Evolutionary conservation across 2,329 filamentous ascomycete species (phyloP), one percentile per base, ranked within the genome.

Genomic region (Ascosphaera pollenicola): DNA sequence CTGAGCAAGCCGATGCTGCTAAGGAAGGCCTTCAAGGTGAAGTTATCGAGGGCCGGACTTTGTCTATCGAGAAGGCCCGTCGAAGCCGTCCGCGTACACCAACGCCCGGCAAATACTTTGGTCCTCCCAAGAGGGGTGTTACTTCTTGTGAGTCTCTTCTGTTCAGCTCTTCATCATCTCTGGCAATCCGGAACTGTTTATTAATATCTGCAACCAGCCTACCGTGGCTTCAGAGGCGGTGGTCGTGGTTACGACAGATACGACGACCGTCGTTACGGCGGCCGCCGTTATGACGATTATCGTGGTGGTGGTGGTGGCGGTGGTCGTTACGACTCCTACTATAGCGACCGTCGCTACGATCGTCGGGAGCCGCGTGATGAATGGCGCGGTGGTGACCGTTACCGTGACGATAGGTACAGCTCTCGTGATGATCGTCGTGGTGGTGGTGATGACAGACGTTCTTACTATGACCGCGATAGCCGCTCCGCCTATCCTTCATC

Each of bases 11-110:
- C 46, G 89, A 98, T 60, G 85, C 89, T 49, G 89, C 89, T 49
- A 93, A 89, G 66, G 89, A 95, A 54, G 87, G 81, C 40, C 70
- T 98, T 24, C 87, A 95, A 60, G 87, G 87, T 54, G 87, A 95
- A 60, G 73, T 83, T 49, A 84, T 94, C 47, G 87, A 98, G 55
- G 89, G 89, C 44, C 80, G 89, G 51, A 94, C 85, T 44, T 65
- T 98, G 52, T 94, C 85, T 70, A 95, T 98, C 48, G 89, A 98
- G 69, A 98, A 95, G 71, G 89, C 89, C 53, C 84, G 89, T 53
- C 84, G 89, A 60, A 81, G 82, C 56, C 80, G 84, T 48, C 89
- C 89, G 51, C 81, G 89, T 54, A 95, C 87, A 42, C 89, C 89
- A 28, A 98, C 89, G 41, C 89, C 89, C 37, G 89, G 89, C 64